Base-by-base conservation (phyloP, 2,329 filamentous ascomycete genomes). In the Aspergillus arachidicola region DNA sequence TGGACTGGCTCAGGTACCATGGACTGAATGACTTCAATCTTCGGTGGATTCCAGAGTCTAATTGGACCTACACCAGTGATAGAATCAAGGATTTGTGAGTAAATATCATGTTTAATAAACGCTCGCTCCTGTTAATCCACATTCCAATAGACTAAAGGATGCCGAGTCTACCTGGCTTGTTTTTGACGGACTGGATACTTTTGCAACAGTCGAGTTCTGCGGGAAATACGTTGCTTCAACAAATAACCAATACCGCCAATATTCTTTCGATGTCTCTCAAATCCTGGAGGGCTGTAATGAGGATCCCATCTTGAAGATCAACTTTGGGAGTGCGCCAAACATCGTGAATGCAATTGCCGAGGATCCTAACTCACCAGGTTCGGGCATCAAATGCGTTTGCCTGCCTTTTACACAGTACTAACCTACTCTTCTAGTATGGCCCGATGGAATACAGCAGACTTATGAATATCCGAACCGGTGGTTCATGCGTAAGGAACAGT, bases 171-270 rank as follows among this genome's bases (percentile, higher is more conserved):
- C 82, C 3, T 88, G 82, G 79, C 80, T 89, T 1, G 77, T 88
- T 0, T 89, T 89, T 75, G 83, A 89, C 61, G 87, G 87, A 7
- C 78, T 89, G 2, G 87, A 89, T 66, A 89, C 87, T 0, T 88
- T 87, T 67, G 79, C 85, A 6, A 83, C 82, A 11, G 82, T 89
- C 53, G 77, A 80, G 7, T 78, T 89, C 41, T 89, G 87, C 65
- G 82, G 80, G 0, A 72, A 84, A 26, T 75, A 81, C 58, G 80
- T 89, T 4, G 86, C 84, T 2, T 80, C 79, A 7, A 87, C 87
- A 0, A 81, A 88, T 68, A 89, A 89, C 64, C 87, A 89, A 70
- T 89, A 89, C 68, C 80, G 86, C 1, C 86, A 89, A 69, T 89
- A 86, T 72, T 81, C 80, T 46, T 88, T 88, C 63, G 83, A 89